Evolutionary conservation across 2,329 filamentous ascomycete species (phyloP).

Genomic region (Claviceps africana): DNA sequence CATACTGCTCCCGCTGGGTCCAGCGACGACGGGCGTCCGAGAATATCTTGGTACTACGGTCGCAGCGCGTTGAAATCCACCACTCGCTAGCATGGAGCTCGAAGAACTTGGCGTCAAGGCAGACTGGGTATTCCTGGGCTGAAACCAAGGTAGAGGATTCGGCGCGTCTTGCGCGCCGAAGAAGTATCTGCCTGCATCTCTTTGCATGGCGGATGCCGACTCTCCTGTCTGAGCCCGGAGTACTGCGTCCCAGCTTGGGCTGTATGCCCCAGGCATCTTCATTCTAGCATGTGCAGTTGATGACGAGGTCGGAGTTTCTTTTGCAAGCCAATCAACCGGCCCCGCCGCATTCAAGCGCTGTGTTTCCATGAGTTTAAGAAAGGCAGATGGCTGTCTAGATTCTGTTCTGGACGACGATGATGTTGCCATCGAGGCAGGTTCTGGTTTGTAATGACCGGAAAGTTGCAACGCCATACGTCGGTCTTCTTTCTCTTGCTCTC

Average conservation of each 20-base stretch:
- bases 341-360: slow-evolving; percentile 10
- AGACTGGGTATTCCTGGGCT: neutral
- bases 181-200: neutral
- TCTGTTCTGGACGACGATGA: neutral
- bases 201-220: neutral
- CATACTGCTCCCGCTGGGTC: slow-evolving; percentile 10
- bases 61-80: neutral
- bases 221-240: neutral
- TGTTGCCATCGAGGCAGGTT: neutral
- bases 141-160: neutral
- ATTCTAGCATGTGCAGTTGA: neutral
- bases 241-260: slow-evolving; percentile 4
- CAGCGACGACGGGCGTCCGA: neutral
- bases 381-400: slow-evolving; percentile 10
- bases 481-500: slow-evolving; percentile 16
- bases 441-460: slow-evolving; percentile 9
- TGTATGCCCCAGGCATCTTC: slow-evolving; percentile 11
- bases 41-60: neutral
- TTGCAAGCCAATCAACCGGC: neutral
- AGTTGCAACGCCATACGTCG: slow-evolving; percentile 16
- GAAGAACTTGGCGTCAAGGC: neutral
- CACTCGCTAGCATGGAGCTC: neutral
- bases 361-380: slow-evolving; percentile 16
- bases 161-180: neutral
- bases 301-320: neutral